Conservation (phyloP, 2,329 filamentous ascomycete species). For the Pseudopyricularia cyperi region DNA sequence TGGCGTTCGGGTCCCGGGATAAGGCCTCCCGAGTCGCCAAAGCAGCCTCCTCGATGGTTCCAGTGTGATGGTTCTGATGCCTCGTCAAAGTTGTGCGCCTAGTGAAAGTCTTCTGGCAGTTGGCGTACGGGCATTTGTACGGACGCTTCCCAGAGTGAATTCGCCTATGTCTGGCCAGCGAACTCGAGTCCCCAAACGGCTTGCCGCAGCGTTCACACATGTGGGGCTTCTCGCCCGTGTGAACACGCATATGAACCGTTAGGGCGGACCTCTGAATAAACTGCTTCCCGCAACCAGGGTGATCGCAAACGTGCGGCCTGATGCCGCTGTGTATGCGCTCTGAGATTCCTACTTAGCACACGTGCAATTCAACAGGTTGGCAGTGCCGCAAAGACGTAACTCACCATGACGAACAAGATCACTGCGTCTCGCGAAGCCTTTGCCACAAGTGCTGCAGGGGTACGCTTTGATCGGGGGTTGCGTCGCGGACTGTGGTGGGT, state of each 20-base stretch:
- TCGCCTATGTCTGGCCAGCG: conserved; percentile 79
- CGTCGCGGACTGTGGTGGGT: conserved; percentile 17
- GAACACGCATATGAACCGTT: conserved; percentile 88
- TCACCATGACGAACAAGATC: conserved; percentile 90
- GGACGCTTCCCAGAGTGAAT: conserved; percentile 93
- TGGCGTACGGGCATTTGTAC: conserved; percentile 94
- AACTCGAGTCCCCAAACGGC: conserved; percentile 95
- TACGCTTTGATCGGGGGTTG: conserved; percentile 52
- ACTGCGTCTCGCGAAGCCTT: conserved; percentile 85
- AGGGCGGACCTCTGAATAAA: conserved; percentile 95
- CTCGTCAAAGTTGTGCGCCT: conserved; percentile 87
- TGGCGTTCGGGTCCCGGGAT: conserved; percentile 33
- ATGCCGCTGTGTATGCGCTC: conserved; percentile 92
- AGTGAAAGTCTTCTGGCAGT: conserved; percentile 98
- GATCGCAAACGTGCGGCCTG: conserved; percentile 85
- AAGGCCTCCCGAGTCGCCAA: conserved; percentile 78
- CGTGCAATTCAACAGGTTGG: neutral
- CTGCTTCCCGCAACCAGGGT: conserved; percentile 77
- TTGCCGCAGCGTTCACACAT: conserved; percentile 96
- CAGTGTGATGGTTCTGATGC: conserved; percentile 91
- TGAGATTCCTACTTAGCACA: conserved; percentile 25
- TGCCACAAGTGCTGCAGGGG: conserved; percentile 77
- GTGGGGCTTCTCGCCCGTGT: conserved; percentile 96
- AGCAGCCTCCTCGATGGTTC: conserved; percentile 87
- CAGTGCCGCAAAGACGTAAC: conserved; percentile 19